Conservation (phyloP, 495 filamentous ascomycete species). For the Evernia prunastri region DNA sequence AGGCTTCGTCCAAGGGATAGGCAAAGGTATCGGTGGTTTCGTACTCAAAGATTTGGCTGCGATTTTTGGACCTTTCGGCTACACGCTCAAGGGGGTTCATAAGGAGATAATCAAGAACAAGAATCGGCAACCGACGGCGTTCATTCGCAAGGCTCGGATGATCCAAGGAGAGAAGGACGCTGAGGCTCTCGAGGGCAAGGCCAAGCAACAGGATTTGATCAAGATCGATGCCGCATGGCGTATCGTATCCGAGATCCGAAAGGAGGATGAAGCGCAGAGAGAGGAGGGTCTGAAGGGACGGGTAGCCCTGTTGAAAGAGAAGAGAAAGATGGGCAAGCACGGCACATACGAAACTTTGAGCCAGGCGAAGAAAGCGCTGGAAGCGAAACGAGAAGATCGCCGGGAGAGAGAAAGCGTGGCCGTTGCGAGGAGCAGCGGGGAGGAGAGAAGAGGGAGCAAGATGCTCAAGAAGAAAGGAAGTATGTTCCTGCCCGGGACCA, state of each 20-base stretch:
- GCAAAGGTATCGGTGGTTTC: conserved; percentile 68
- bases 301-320: conserved; percentile 26
- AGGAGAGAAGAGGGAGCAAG: conserved; percentile 20
- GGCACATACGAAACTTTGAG: conserved; percentile 39
- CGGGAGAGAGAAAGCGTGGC: conserved; percentile 20
- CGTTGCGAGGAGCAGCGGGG: conserved; percentile 22
- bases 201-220: conserved; percentile 26
- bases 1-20: conserved; percentile 60
- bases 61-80: conserved; percentile 55
- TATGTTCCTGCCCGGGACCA: not conserved
- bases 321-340: conserved; percentile 29
- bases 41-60: conserved; percentile 64
- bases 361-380: conserved; percentile 30
- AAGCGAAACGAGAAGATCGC: conserved; percentile 30
- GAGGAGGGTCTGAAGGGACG: conserved; percentile 29
- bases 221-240: conserved; percentile 37
- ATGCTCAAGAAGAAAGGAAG: conserved; percentile 13
- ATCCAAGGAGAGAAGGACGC: conserved; percentile 36
- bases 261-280: conserved; percentile 32
- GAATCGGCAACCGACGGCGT: conserved; percentile 39
- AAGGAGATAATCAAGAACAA: conserved; percentile 39
- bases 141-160: conserved; percentile 44
- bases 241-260: conserved; percentile 37
- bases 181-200: conserved; percentile 14
- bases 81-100: conserved; percentile 58